phyloP scores from a whole-genome alignment of 441 rosid species.

The Sinapis alba region DNA sequence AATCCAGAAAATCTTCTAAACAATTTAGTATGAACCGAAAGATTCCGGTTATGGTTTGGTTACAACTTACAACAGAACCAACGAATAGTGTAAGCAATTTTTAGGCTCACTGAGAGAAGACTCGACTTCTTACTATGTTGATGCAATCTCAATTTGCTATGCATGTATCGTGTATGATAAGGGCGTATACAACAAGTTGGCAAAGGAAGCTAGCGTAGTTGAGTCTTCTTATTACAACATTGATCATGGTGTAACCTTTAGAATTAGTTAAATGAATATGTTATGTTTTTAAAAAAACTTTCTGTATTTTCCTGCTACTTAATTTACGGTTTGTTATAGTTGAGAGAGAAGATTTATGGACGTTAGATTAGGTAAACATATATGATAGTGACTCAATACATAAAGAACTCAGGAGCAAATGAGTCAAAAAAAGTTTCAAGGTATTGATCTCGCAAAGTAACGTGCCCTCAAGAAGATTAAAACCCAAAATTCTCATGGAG shows the following conservation, averaged over 20 bases:
- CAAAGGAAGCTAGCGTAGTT: neutral
- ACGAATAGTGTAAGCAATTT: too few relatives aligned
- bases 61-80: constrained; percentile 16
- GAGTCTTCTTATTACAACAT: neutral
- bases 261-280: too few relatives aligned
- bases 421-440: constrained; percentile 21
- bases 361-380: neutral
- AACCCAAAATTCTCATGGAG: constrained; percentile 41
- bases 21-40: neutral
- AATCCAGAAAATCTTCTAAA: neutral
- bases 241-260: neutral
- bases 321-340: constrained; percentile 26
- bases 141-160: neutral
- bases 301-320: constrained; percentile 25
- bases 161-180: neutral
- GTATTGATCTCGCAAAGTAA: too few relatives aligned
- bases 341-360: constrained; percentile 5
- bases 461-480: too few relatives aligned
- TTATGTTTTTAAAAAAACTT: too few relatives aligned
- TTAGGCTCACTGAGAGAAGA: neutral
- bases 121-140: neutral
- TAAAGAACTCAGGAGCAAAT: constrained; percentile 13
- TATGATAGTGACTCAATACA: constrained; percentile 6
- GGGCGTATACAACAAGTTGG: neutral
- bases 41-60: constrained; percentile 28